Conservation (phyloP, 768 basidiomycete species). For the Clitopilus hobsonii region DNA sequence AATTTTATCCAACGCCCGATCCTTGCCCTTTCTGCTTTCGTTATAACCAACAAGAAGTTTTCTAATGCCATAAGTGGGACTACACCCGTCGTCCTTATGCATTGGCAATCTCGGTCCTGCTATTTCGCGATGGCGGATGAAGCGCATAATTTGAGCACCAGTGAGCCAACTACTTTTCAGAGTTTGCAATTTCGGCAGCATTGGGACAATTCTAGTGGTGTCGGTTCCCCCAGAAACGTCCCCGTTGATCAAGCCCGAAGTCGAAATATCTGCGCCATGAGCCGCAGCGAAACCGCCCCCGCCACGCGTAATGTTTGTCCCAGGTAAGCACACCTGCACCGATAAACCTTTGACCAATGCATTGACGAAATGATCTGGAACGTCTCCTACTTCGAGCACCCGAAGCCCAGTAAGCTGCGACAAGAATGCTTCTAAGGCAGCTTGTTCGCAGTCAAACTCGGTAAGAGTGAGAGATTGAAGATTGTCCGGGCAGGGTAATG, state of each 20-base stretch:
- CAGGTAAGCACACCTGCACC: neutral
- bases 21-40: conserved; percentile 25
- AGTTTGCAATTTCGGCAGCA: neutral
- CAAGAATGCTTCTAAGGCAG: conserved; percentile 30
- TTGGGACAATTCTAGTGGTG: neutral
- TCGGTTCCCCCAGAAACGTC: neutral
- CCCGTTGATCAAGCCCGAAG: neutral
- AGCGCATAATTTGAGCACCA: neutral
- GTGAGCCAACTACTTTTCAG: neutral
- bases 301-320: no score
- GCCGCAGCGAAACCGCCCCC: neutral
- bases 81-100: neutral
- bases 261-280: neutral
- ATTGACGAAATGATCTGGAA: conserved; percentile 25
- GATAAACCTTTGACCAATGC: conserved; percentile 26
- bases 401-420: conserved; percentile 26
- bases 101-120: neutral
- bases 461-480: conserved; percentile 34
- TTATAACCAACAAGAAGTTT: conserved; percentile 29
- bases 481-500: conserved; percentile 24
- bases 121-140: neutral
- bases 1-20: conserved; percentile 31
- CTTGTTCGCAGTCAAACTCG: conserved; percentile 36
- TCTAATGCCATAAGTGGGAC: conserved; percentile 3
- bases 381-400: conserved; percentile 28